Evolutionary conservation across 2,329 filamentous ascomycete species (phyloP), one percentile per base, ranked within the genome.

Genomic region (Aspergillus chevalieri): DNA sequence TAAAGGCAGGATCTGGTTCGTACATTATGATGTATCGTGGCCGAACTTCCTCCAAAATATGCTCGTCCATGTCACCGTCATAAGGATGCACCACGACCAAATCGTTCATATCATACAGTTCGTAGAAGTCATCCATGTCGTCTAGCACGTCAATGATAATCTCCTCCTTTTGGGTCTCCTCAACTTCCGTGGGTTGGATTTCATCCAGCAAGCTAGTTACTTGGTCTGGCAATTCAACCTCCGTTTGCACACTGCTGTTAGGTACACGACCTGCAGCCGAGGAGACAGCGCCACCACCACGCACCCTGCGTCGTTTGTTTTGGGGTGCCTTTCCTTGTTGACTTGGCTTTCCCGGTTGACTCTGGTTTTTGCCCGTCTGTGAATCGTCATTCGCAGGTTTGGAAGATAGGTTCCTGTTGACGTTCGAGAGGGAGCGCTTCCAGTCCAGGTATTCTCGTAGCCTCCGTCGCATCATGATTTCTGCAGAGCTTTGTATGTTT

Each of bases 11-110:
- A 57, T 97, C 90, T 1, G 93, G 92, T 66, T 97, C 93, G 69
- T 96, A 98, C 93, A 98, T 97, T 72, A 98, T 87, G 51, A 98
- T 89, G 68, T 96, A 96, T 52, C 88, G 84, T 30, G 93, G 93
- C 63, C 88, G 90, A 50, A 93, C 79, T 70, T 98, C 93, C 66
- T 98, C 92, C 1, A 98, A 79, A n/a, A 97, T 80, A 66, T 95
- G 89, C 65, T 97, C 93, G 66, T 98, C 93, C 74, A 92, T 86
- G 65, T 97, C 93, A 9, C 91, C 91, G 52, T 95, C 90, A 66
- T 95, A 98, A 1, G 93, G 87, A 66, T 97, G 93, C 15, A 97
- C 78, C 38, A 95, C 83, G 10, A 97, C 79, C 17, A 97, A 75
- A 57, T 95, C 88, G 58, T 89, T 81, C 83, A 94, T 93, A 48